Evolutionary conservation across 1,284 basidiomycete species (phyloP), one percentile per base, ranked within the genome.

Genomic region (Puccinia polysora): DNA sequence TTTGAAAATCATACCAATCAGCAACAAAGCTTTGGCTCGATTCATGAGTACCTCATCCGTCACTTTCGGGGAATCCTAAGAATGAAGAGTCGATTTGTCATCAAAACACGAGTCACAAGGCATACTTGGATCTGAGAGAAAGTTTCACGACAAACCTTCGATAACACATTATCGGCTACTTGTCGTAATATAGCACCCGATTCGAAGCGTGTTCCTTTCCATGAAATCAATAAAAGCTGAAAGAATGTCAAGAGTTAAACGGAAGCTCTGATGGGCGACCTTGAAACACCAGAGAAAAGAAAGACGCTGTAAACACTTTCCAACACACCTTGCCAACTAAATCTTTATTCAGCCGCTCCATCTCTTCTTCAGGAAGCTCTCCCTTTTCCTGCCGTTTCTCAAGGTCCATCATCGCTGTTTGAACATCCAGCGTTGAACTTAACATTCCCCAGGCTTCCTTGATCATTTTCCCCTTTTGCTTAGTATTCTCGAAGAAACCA

Each of bases 401-500:
- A 86, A 98, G 91, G 82, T 97, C 93, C 83, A 91, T 81, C 83
- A 85, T 84, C 74, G 82, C 77, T 74, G 79, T 78, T 76, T 83
- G 81, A 5, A 83, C 82, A 70, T 82, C 81, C 67, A 83, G 75
- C 85, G 91, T 91, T 84, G 89, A 91, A 49, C 90, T 90, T 74
- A 95, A 88, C 55, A 95, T 88, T 40, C 90, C 91, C 89, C 90
- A 96, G 0, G 91, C 89, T 77, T 96, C 93, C 81, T 96, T 96
- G 23, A 91, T 88, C 47, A 73, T 77, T 49, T 74, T 78, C 38
- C 80, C 79, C 80, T 94, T 95, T 82, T 97, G 96, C 82, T 97
- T 98, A 77, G 98, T 82, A 38, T 89, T 85, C 67, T 91, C 91
- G 82, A 93, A 92, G 83, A 97, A 97, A 25, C 92, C 92, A 25